Conservation (phyloP, 495 filamentous ascomycete species). For the Aspergillus sclerotiicarbonarius region DNA sequence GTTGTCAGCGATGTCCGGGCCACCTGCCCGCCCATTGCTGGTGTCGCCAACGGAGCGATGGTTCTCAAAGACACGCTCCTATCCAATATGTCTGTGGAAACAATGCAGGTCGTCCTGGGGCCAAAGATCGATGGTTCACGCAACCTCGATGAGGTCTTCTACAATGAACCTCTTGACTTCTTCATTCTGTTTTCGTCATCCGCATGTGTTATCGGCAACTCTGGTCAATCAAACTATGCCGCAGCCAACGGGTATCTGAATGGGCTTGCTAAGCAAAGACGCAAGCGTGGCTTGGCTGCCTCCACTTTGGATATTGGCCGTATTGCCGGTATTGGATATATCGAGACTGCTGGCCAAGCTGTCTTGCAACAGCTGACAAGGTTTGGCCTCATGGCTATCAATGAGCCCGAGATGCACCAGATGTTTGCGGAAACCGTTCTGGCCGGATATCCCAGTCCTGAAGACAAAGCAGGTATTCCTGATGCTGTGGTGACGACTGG, state of each 20-base stretch:
- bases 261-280: constrained; percentile 31
- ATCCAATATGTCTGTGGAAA: background rate
- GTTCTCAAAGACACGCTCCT: background rate
- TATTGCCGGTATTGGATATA: background rate
- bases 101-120: background rate
- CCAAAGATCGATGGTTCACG: background rate
- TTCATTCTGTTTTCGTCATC: constrained; percentile 40
- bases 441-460: too few species aligned
- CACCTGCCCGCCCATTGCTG: background rate
- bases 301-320: background rate
- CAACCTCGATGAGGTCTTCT: constrained; percentile 34
- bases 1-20: background rate
- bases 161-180: constrained; percentile 38
- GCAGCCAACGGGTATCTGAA: constrained; percentile 57
- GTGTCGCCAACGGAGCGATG: background rate
- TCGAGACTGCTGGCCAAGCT: background rate
- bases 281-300: background rate
- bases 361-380: background rate
- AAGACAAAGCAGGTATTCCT: background rate
- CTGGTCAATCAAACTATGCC: constrained; percentile 52
- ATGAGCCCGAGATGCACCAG: background rate
- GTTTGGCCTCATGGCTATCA: background rate
- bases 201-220: constrained; percentile 32
- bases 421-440: constrained; percentile 23
- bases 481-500: background rate